Evolutionary conservation across 2,329 filamentous ascomycete genomes (phyloP), one percentile per base, ranked within the genome.

Genomic region (Alternaria solani): DNA sequence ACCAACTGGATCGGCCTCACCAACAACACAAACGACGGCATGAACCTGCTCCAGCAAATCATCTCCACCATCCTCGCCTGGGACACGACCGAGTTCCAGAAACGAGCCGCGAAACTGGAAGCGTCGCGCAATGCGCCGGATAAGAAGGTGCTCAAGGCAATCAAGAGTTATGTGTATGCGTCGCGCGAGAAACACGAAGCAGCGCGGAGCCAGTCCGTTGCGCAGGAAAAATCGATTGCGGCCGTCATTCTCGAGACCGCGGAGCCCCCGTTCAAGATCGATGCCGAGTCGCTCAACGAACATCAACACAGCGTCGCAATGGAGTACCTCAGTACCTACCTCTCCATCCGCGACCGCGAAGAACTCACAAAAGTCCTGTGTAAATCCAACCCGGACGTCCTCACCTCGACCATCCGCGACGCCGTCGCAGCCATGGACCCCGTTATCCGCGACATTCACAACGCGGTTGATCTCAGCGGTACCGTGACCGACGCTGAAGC

Each of bases 1-100:
- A 92, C 91, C 5, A 94, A 93, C 74, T 94, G 90, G 89, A 85
- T 94, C 11, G 91, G 92, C 0, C 75, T 92, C 39, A 93, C 89
- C 0, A 85, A 86, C 47, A 87, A 87, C 47, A 86, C 89, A 0
- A 88, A 92, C 63, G 90, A 93, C 66, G 91, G 91, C 47, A 92
- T 92, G 90, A 95, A 94, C 72, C 76, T 94, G 8, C 76, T 95
- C 65, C 91, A 94, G 76, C 83, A 85, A 79, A 93, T 95, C 63
- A 88, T 94, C 23, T 90, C 88, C 0, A 85, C 90, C 4, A 88
- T 93, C 0, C 78, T 94, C 11, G 84, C 86, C 5, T 93, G 90
- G 89, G 92, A 95, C 68, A 86, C 87, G 6, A 81, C 83, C 38
- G 90, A 92, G 63, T 89, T 93, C 62, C 87, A 87, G 60, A 90